Conservation (phyloP, 2,329 filamentous ascomycete species). For the Trichophaea hybrida region DNA sequence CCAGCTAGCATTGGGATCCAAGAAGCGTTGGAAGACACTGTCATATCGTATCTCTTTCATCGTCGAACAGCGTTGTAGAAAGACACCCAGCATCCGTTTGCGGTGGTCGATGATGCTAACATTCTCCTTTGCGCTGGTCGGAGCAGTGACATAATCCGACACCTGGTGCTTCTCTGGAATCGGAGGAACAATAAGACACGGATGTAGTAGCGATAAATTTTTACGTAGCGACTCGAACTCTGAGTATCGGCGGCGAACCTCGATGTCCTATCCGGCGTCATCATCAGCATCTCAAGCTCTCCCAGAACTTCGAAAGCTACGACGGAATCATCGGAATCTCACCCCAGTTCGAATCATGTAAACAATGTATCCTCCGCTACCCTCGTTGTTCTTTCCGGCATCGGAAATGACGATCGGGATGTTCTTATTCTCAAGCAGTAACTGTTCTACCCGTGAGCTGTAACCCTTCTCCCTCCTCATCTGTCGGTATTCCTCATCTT, state of each 20-base stretch:
- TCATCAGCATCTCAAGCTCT: neutral
- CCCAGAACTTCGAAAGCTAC: neutral
- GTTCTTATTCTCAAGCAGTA: conserved; percentile 86
- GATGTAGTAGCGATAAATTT: conserved; percentile 79
- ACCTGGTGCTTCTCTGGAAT: conserved; percentile 98
- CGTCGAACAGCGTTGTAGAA: conserved; percentile 78
- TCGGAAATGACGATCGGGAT: conserved; percentile 83
- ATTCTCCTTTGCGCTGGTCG: conserved; percentile 95
- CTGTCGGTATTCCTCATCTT: conserved; percentile 41
- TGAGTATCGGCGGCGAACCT: conserved; percentile 88
- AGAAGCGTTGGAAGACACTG: conserved; percentile 92
- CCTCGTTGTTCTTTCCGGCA: conserved; percentile 82
- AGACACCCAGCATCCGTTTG: conserved; percentile 93
- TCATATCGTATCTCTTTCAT: conserved; percentile 90
- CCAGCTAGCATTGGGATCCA: conserved; percentile 98
- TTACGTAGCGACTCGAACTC: conserved; percentile 87
- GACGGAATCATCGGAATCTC: conserved; percentile 30
- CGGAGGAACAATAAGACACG: conserved; percentile 86
- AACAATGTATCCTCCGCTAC: conserved; percentile 79
- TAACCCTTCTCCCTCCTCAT: conserved; percentile 70
- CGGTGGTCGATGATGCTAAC: conserved; percentile 90
- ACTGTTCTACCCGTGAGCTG: conserved; percentile 90
- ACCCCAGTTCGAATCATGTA: conserved; percentile 95
- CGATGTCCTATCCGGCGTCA: conserved; percentile 53
- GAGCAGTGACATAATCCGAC: conserved; percentile 95